Base-by-base conservation (phyloP, 208 protist species). In the Wallacemonas sp. region DNA sequence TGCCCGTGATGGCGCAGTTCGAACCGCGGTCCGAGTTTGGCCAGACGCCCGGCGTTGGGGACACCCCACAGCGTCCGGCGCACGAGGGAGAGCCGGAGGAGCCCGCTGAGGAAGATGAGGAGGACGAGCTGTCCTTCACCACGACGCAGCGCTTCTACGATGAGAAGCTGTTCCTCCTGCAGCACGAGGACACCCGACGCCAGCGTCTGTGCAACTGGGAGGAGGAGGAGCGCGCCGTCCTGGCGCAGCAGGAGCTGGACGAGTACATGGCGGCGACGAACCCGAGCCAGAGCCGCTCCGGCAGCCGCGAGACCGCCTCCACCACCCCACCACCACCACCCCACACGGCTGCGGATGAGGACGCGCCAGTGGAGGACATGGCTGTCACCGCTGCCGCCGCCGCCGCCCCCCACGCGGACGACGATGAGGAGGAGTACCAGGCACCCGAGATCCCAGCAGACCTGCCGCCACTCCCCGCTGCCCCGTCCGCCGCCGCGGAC, bases 101-200 rank as follows among this genome's bases (percentile, higher is more conserved):
- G 30, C 30, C 52, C 0, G n/a, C n/a, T n/a, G 66, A 79, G 21
- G 57, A 65, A 12, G 62, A 65, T 4, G 76, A 83, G n/a, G 47
- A 62, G 9, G 77, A 85, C 39, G 54, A 68, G 43, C 71, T 87
- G 34, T 84, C 70, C 70, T 89, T 77, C 80, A 92, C 86, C 23
- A 89, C 67, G 32, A 92, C 82, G 41, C 86, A 92, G 70, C 76
- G 77, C 61, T 92, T 83, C 69, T 66, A 87, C 70, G 86, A 92
- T 34, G 86, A 92, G 61, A 70, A 63, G 58, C 72, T 70, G 14
- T 84, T 84, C 60, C 36, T 85, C 17, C 65, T 81, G 0, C 75
- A 88, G 65, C 70, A 82, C 62, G 86, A 92, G 62, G 67, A 74
- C 19, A 77, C 39, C 21, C 80, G 81, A 32, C 79, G 86, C 5